Evolutionary conservation across 441 rosid species (phyloP).

Genomic region (Pelargonium citronellum): DNA sequence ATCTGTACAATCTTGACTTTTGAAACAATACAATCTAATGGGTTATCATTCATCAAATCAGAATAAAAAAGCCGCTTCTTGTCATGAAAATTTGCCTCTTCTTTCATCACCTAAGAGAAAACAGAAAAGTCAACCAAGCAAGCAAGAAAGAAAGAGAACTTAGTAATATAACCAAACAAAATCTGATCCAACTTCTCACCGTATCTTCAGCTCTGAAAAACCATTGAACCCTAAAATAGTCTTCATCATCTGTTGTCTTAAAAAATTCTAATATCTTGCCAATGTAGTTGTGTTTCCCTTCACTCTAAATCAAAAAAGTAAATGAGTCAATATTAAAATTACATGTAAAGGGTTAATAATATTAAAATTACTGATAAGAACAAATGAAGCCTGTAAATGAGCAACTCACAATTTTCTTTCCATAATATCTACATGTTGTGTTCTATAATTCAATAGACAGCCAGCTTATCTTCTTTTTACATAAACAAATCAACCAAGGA

Average conservation of each 20-base stretch:
- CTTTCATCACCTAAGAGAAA: conserved; percentile 16
- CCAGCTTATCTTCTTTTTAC: not conserved
- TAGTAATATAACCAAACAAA: not conserved
- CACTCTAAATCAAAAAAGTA: conserved; percentile 20
- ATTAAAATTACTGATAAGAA: too few relatives aligned
- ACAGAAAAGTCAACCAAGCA: not conserved
- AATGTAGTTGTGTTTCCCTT: conserved; percentile 20
- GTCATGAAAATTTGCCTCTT: conserved; percentile 12
- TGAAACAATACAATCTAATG: conserved; percentile 18
- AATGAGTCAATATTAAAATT: not conserved
- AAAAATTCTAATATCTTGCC: conserved; percentile 31
- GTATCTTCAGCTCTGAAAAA: conserved; percentile 30
- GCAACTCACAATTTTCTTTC: not conserved
- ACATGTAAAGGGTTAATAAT: not conserved
- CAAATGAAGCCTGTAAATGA: too few relatives aligned
- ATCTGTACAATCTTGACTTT: conserved; percentile 19
- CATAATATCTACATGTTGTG: not conserved
- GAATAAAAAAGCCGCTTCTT: conserved; percentile 18
- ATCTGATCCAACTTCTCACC: conserved; percentile 15
- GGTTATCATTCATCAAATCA: conserved; percentile 20
- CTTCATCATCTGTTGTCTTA: conserved; percentile 21
- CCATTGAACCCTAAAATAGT: conserved; percentile 27
- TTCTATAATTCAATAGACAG: not conserved
- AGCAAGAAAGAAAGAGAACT: not conserved
- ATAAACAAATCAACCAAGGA: not conserved